Conservation (phyloP, 169 alveolate species). For the Amoebophrya sp. region DNA sequence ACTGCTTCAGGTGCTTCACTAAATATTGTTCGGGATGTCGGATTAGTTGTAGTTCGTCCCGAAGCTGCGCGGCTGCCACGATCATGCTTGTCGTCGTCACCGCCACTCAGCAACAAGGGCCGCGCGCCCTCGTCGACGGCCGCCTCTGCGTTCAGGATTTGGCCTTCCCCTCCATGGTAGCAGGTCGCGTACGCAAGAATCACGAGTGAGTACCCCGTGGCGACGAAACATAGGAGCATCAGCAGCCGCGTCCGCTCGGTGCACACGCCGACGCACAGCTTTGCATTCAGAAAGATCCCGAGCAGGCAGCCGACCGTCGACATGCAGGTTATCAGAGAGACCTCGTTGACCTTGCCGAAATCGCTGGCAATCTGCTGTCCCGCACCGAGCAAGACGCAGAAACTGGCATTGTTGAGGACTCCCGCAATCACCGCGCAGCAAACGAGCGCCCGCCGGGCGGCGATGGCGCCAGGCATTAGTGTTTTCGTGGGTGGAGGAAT, state of each 20-base stretch:
- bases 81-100: no score
- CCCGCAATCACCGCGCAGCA: not conserved
- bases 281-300: not conserved
- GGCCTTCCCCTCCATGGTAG: no score
- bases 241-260: not conserved
- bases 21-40: no score
- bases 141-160: no score
- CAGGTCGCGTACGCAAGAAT: not conserved
- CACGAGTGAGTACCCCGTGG: not conserved
- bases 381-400: not conserved
- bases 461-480: no score
- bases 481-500: no score
- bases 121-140: no score
- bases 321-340: not conserved
- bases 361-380: not conserved
- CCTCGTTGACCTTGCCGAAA: not conserved
- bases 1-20: no score
- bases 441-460: no score
- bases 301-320: not conserved
- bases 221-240: not conserved
- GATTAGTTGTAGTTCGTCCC: no score
- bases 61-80: no score
- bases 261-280: not conserved
- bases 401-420: not conserved
- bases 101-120: no score